phyloP scores from a whole-genome alignment of 306 rosid species.

The Ziziphus jujuba region DNA sequence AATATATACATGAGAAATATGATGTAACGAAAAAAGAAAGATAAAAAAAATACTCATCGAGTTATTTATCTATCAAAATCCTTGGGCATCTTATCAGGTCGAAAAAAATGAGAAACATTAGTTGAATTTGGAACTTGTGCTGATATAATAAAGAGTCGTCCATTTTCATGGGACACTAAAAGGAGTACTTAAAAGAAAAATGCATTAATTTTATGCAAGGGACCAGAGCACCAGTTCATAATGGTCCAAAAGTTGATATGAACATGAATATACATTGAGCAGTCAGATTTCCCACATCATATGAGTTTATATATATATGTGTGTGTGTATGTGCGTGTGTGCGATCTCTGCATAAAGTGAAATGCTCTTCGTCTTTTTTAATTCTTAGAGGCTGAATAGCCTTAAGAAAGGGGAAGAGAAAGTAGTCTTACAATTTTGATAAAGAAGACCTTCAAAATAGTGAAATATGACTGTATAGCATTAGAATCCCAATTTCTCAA shows the following conservation, averaged over 20 bases:
- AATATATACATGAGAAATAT: too few relatives aligned
- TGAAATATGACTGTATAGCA: not conserved
- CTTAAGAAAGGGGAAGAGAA: conserved; percentile 11
- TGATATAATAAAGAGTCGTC: too few relatives aligned
- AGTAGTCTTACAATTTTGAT: conserved; percentile 15
- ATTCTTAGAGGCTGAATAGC: conserved; percentile 27
- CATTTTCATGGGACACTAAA: too few relatives aligned
- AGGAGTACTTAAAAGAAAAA: too few relatives aligned
- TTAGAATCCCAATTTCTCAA: not conserved
- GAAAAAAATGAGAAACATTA: too few relatives aligned
- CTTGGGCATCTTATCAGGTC: too few relatives aligned
- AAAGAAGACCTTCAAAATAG: conserved; percentile 7
- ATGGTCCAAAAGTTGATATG: conserved; percentile 6
- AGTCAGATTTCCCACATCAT: conserved; percentile 24
- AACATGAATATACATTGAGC: not conserved
- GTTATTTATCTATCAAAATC: too few relatives aligned
- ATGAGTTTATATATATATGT: conserved; percentile 25
- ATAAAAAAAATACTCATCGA: too few relatives aligned
- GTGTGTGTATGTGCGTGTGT: too few relatives aligned
- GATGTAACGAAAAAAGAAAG: too few relatives aligned
- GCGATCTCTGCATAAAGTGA: conserved; percentile 39
- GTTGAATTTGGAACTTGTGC: too few relatives aligned
- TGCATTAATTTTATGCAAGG: not conserved
- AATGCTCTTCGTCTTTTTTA: conserved; percentile 16
- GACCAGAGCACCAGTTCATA: not conserved